A percentile compares a stretch with the other conserved stretches of the same genome.
Evolutionary conservation across 78 protist species (phyloP).

Genomic region (Salpingoeca rosetta): DNA sequence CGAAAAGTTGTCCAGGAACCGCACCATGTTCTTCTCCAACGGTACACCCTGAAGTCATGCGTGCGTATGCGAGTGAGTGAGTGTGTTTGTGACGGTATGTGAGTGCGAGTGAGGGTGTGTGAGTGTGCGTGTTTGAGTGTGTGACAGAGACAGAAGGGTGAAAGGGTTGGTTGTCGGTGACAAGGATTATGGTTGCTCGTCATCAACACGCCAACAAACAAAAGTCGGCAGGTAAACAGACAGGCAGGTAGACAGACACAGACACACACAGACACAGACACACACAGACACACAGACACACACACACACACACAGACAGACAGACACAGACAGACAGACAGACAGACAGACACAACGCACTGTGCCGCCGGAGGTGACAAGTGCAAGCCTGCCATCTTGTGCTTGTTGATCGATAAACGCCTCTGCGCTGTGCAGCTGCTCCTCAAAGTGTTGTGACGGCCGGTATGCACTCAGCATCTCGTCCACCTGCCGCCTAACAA

Average conservation of each 20-base stretch:
- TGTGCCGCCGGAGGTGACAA: too few relatives aligned
- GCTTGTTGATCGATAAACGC: too few relatives aligned
- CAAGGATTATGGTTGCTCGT: neutral
- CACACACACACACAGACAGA: neutral
- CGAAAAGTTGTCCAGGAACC: conserved; percentile 47
- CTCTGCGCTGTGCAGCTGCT: too few relatives aligned
- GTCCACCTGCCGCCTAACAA: too few relatives aligned
- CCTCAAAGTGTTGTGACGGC: too few relatives aligned
- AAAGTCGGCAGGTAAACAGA: neutral
- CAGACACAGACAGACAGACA: neutral
- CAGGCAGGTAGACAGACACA: neutral
- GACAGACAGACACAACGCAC: neutral
- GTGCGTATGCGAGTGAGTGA: neutral
- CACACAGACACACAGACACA: neutral
- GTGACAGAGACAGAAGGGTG: neutral
- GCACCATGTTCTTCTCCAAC: conserved; percentile 23
- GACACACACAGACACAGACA: neutral
- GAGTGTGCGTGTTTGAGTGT: neutral
- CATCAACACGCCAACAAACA: neutral
- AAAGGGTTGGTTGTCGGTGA: neutral
- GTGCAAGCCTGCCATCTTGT: too few relatives aligned
- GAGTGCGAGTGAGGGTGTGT: too few relatives aligned
- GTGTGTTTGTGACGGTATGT: too few relatives aligned
- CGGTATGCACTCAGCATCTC: too few relatives aligned
- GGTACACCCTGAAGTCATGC: conserved; percentile 10